These are phyloP conservation scores for Moelleriella libera DNA, from an alignment of 2,329 filamentous ascomycete species.

Conservation along the genomic window DNA sequence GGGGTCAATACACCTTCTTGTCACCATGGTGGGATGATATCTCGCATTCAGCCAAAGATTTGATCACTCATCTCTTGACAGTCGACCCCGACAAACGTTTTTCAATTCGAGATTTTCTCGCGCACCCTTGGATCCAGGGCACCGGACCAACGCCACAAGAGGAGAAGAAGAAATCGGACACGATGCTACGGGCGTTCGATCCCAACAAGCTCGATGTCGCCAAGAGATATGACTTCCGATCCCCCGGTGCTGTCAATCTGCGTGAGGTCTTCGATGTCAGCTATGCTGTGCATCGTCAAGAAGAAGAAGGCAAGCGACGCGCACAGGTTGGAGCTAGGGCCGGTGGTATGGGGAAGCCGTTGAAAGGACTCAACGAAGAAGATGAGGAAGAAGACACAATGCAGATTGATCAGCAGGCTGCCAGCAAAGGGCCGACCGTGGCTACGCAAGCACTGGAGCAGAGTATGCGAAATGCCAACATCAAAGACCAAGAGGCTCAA, in stretches of 20 bases:
- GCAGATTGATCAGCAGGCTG: slow-evolving; percentile 50
- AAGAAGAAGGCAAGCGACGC: slow-evolving; percentile 85
- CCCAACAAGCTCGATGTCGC: slow-evolving; percentile 34
- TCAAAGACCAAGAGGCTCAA: slow-evolving; percentile 35
- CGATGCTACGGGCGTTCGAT: slow-evolving; percentile 39
- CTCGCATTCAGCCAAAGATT: slow-evolving; percentile 82
- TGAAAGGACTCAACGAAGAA: slow-evolving; percentile 56
- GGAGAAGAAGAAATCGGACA: slow-evolving; percentile 39
- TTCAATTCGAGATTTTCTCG: slow-evolving; percentile 82
- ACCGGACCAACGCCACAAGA: slow-evolving; percentile 43
- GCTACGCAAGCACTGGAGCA: slow-evolving; percentile 63
- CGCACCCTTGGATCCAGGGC: slow-evolving; percentile 83
- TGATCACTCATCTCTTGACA: slow-evolving; percentile 84
- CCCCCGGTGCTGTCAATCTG: slow-evolving; percentile 84
- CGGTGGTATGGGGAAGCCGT: slow-evolving; percentile 42
- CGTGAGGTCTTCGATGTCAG: slow-evolving; percentile 96
- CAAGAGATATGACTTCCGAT: slow-evolving; percentile 80
- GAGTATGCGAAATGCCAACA: slow-evolving; percentile 71
- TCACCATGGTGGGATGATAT: slow-evolving; percentile 99
- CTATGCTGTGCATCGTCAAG: slow-evolving; percentile 94
- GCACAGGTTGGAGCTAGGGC: slow-evolving; percentile 67
- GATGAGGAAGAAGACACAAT: slow-evolving; percentile 41
- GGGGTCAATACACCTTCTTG: slow-evolving; percentile 92
- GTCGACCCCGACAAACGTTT: slow-evolving; percentile 93
- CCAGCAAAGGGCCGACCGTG: slow-evolving; percentile 27